Evolutionary conservation across 345 rosid genomes (phyloP).

Genomic region (Noccaea bulbosa): DNA sequence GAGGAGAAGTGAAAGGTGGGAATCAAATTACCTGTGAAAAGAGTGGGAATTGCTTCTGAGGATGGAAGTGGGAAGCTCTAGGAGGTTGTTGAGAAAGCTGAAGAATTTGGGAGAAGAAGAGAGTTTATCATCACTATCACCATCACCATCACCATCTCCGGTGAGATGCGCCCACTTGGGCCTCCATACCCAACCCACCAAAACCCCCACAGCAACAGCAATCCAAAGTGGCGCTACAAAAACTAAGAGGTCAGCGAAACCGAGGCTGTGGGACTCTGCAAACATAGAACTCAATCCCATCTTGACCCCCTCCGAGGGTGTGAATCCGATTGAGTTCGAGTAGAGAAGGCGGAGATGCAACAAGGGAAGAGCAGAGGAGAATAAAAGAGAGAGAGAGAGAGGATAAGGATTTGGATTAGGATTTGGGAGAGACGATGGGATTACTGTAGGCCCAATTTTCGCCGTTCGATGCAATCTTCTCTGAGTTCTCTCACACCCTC

Average conservation of each 20-base stretch:
- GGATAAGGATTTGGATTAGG: constrained; percentile 78
- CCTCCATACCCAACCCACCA: constrained; percentile 96
- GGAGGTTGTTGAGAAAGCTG: constrained; percentile 46
- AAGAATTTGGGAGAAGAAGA: constrained; percentile 41
- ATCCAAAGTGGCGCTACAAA: constrained; percentile 77
- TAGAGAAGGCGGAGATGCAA: background rate
- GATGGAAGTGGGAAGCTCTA: constrained; percentile 43
- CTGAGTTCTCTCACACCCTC: background rate
- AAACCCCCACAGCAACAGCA: constrained; percentile 77
- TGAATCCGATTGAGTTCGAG: constrained; percentile 34
- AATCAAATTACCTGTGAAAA: constrained; percentile 56
- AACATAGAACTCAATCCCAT: constrained; percentile 64
- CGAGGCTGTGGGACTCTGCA: constrained; percentile 53
- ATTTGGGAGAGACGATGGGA: constrained; percentile 58
- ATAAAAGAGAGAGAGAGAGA: background rate
- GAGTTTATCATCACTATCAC: constrained; percentile 40
- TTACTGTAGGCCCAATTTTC: constrained; percentile 56
- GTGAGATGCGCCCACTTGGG: constrained; percentile 81
- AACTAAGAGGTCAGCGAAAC: constrained; percentile 54
- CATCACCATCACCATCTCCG: constrained; percentile 34
- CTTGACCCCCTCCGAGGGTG: background rate
- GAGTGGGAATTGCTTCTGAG: constrained; percentile 48
- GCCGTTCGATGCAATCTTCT: constrained; percentile 24
- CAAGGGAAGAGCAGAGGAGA: background rate
- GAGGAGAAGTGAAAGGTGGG: background rate